These are phyloP conservation scores for Kwoniella botswanensis DNA, from an alignment of 768 basidiomycete species.

Conservation along the genomic window DNA sequence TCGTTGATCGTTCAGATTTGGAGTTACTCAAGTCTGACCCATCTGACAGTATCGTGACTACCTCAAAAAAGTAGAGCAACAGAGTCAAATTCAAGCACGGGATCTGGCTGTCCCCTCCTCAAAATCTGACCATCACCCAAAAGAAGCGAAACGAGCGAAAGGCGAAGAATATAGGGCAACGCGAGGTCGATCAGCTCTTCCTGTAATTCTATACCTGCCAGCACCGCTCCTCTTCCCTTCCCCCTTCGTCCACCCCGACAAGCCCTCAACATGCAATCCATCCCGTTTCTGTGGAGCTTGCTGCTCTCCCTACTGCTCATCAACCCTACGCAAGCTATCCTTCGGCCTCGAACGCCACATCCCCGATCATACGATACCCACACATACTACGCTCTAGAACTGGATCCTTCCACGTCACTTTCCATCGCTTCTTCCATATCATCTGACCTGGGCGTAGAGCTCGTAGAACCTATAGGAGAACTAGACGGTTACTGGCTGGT, in stretches of 20 bases:
- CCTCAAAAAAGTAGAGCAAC: no score
- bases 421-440: constrained; percentile 70
- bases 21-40: no score
- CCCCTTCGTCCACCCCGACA: background rate
- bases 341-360: constrained; percentile 37
- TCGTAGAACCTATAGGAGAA: constrained; percentile 87
- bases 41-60: no score
- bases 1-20: background rate
- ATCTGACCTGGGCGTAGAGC: constrained; percentile 71
- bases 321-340: constrained; percentile 8
- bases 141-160: no score
- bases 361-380: constrained; percentile 60
- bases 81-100: no score
- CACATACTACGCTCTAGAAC: constrained; percentile 73
- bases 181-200: background rate
- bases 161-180: no score
- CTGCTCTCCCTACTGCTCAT: constrained; percentile 19
- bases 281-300: constrained; percentile 22
- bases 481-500: constrained; percentile 83
- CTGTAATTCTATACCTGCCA: background rate
- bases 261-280: constrained; percentile 1
- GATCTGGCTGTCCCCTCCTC: no score
- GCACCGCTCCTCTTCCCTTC: background rate
- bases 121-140: no score
- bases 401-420: constrained; percentile 61